Evolutionary conservation across 805 yeast genomes (phyloP).

Genomic region (Cyberlindnera japonica): DNA sequence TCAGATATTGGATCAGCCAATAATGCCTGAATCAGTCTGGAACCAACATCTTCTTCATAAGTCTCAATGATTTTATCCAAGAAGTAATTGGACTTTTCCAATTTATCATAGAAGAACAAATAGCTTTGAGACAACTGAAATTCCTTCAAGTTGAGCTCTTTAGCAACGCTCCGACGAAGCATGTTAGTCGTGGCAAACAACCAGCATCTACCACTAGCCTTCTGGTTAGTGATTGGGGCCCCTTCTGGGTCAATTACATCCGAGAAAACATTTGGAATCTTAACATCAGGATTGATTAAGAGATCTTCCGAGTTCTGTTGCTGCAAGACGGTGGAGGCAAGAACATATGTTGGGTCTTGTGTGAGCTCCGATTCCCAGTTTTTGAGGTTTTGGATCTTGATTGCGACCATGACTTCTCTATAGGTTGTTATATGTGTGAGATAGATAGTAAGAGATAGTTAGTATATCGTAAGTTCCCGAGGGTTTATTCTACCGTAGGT

Average conservation of each 20-base stretch:
- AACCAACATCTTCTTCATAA: slow-evolving; percentile 58
- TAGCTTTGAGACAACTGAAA: slow-evolving; percentile 78
- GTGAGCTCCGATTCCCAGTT: slow-evolving; percentile 26
- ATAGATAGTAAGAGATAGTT: too few species aligned
- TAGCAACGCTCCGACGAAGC: slow-evolving; percentile 59
- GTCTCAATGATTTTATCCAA: slow-evolving; percentile 75
- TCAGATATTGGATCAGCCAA: slow-evolving; percentile 66
- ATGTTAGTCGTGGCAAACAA: slow-evolving; percentile 79
- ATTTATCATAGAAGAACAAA: slow-evolving; percentile 79
- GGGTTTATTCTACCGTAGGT: too few species aligned
- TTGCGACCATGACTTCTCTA: slow-evolving; percentile 7
- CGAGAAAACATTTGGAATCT: slow-evolving; percentile 23
- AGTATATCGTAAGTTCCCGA: too few species aligned
- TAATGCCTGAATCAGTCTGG: slow-evolving; percentile 65
- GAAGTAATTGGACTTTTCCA: slow-evolving; percentile 80
- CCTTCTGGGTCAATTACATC: slow-evolving; percentile 41
- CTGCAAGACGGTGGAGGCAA: slow-evolving; percentile 35
- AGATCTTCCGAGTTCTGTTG: slow-evolving; percentile 33
- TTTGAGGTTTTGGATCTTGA: slow-evolving; percentile 14
- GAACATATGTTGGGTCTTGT: slow-evolving; percentile 28
- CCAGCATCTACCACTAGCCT: slow-evolving; percentile 83
- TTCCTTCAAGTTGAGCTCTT: slow-evolving; percentile 57
- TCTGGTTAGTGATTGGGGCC: slow-evolving; percentile 69
- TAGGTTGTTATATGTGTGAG: too few species aligned
- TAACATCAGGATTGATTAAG: slow-evolving; percentile 20